Evolutionary conservation across 805 yeast species (phyloP), one percentile per base, ranked within the genome.

Genomic region (Candida rishiriensis): DNA sequence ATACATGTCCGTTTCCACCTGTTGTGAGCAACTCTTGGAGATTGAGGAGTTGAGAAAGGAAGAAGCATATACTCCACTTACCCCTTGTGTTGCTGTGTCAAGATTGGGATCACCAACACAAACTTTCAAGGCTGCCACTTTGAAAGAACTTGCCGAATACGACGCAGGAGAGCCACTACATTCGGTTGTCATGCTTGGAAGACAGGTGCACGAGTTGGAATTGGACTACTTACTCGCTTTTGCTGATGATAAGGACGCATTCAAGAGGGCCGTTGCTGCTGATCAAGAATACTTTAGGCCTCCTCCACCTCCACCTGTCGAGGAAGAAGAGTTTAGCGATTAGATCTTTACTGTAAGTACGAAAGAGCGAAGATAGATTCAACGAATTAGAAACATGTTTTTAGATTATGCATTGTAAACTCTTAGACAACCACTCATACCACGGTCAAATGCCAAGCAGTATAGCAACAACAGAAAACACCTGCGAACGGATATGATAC

Each of bases 131-230:
- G 91, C 97, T 8, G 98, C 84, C 3, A 85, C 96, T 14, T 74
- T 91, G 48, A 64, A 75, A 51, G 87, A 91, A 56, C 70, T 91
- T 61, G 75, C 87, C 8, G 78, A 79, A 39, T 89, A 87, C 59
- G 97, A 90, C 52, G 79, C 95, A 11, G 99, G 99, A 36, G 96
- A 82, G 58, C 99, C 99, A 28, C 71, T 91, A 54, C 99, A 91
- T 64, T 88, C 98, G 10, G 75, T 91, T 56, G 81, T 91, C 40
- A 82, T 91, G 68, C 72, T 91, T 42, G 99, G 99, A 18, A 79
- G 95, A 76, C 91, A 83, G 68, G 90, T 89, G 18, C 99, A 91
- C 59, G 98, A 91, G 49, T 75, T 91, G 47, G 99, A 91, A 63
- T 65, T 88, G 54, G 97, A 90, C 54, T 91, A 83, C 60, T 68